Evolutionary conservation across 2,329 filamentous ascomycete species (phyloP), one percentile per base, ranked within the genome.

Genomic region (Penicillium psychrosexuale): DNA sequence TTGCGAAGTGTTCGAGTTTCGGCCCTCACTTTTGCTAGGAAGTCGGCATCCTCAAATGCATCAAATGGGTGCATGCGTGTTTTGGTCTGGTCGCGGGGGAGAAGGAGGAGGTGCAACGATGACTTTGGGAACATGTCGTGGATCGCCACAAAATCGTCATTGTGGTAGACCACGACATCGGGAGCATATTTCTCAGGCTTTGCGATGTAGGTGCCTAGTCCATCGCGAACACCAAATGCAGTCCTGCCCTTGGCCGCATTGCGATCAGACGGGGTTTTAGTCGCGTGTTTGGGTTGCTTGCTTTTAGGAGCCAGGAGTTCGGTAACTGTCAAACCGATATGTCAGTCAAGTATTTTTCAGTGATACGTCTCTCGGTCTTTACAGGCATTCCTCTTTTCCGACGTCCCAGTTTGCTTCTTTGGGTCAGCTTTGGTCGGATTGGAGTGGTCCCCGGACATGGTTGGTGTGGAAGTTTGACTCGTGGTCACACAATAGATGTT

Each of bases 91-190:
- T 88, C 83, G 47, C 92, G 88, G 7, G 92, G 90, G 5, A 97
- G 84, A n/a, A 97, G 83, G 3, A 99, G 88, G 1, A 90, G 81
- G 75, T 99, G 94, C 4, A 97, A 80, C 3, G 83, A 85, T 3
- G 89, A 84, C 73, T 97, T 99, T 8, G 94, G 92, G 69, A 85
- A 99, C 58, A 85, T 78, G 75, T 99, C 94, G 64, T 87, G 82
- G 70, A 97, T 89, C 19, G 86, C 82, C 47, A 92, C 89, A 61
- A 88, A 90, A 57, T 84, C 75, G n/a, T 83, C 78, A 60, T 84
- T 83, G 72, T 86, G 78, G 66, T 85, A 86, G 51, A 94, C 78
- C 1, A 91, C 82, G 8, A 81, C 76, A 27, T 77, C 79, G 5
- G 79, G 61, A 1, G 85, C 80, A 64, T 84, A 87, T 1, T 79